Evolutionary conservation across 176 grass and related monocot genomes (phyloP).

Genomic region (Oryza australiensis): DNA sequence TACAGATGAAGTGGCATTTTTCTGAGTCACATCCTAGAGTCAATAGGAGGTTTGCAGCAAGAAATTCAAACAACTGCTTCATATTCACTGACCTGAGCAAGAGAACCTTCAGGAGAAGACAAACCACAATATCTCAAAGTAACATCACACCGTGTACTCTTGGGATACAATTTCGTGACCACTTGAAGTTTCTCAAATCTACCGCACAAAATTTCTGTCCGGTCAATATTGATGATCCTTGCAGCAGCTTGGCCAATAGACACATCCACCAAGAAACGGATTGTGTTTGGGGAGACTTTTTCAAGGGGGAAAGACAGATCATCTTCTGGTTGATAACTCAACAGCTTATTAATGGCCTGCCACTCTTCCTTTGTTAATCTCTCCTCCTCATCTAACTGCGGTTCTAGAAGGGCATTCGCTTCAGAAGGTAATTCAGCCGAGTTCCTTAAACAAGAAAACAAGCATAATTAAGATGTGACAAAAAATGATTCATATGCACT

Average conservation of each 20-base stretch:
- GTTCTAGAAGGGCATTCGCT: conserved; percentile 45
- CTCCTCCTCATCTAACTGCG: conserved; percentile 66
- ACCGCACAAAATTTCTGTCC: conserved; percentile 79
- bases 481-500: conserved; percentile 11
- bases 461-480: conserved; percentile 9
- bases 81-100: conserved; percentile 71
- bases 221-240: conserved; percentile 75
- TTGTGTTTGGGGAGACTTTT: conserved; percentile 60
- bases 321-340: conserved; percentile 85
- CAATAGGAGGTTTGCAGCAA: background rate
- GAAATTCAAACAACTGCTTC: background rate
- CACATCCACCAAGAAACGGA: conserved; percentile 77
- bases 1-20: background rate
- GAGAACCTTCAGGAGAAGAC: conserved; percentile 86
- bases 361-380: conserved; percentile 95
- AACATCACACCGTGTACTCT: conserved; percentile 74
- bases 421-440: conserved; percentile 48
- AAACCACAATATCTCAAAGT: conserved; percentile 89
- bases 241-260: conserved; percentile 90
- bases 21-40: background rate
- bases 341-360: conserved; percentile 89
- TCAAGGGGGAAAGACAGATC: conserved; percentile 54
- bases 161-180: conserved; percentile 72
- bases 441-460: conserved; percentile 46
- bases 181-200: conserved; percentile 96